Conservation (phyloP, 202 grass and related monocot species). For the Tripidium arundinaceum region DNA sequence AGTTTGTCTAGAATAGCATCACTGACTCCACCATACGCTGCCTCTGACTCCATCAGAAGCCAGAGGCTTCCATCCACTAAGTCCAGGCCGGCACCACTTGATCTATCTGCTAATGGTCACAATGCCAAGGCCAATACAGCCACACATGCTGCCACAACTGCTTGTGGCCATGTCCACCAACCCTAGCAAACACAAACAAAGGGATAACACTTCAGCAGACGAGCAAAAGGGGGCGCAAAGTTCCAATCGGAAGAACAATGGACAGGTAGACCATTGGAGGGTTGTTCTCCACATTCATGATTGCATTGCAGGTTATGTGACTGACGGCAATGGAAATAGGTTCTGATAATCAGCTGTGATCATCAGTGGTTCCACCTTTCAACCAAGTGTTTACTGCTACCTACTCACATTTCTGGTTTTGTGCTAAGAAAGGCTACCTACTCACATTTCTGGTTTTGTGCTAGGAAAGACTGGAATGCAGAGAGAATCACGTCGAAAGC, state of each 20-base stretch:
- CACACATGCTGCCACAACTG: constrained; percentile 21
- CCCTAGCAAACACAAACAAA: constrained; percentile 30
- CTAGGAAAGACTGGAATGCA: background rate
- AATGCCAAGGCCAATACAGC: constrained; percentile 25
- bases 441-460: too few relatives aligned
- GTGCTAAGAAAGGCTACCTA: too few relatives aligned
- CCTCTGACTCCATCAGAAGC: constrained; percentile 13
- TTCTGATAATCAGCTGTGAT: background rate
- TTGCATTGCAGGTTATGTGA: background rate
- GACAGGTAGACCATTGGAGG: background rate
- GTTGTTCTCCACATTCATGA: constrained; percentile 12
- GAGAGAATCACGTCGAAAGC: too few relatives aligned
- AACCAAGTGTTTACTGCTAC: background rate
- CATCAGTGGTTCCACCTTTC: background rate
- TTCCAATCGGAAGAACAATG: constrained; percentile 20
- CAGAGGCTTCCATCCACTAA: background rate
- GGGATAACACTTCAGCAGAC: constrained; percentile 23
- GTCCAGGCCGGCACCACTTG: background rate
- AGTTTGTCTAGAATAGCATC: background rate
- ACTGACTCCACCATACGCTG: background rate
- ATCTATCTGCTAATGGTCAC: constrained; percentile 6
- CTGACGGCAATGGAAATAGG: background rate
- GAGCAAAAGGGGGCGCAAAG: constrained; percentile 18
- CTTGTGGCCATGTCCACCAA: constrained; percentile 34
- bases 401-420: too few relatives aligned